Conservation (phyloP, 2,329 filamentous ascomycete genomes). For the Xylaria sp. region DNA sequence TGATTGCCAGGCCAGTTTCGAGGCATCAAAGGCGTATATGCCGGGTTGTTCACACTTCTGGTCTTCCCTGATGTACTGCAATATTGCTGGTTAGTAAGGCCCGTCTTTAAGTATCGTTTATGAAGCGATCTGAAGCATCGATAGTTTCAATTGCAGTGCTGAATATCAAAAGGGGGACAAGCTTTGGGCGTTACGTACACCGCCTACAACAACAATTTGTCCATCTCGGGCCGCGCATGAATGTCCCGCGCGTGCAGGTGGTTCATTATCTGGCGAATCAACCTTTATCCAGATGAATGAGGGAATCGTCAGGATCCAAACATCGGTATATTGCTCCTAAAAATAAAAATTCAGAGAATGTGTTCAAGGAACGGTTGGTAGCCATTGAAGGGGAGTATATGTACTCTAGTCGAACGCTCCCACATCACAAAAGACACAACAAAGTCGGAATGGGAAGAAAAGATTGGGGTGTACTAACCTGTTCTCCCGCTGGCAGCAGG, state of each 20-base stretch:
- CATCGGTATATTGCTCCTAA: slow-evolving; percentile 66
- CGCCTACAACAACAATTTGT: slow-evolving; percentile 74
- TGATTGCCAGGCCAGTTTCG: slow-evolving; percentile 65
- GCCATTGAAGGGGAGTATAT: too few relatives aligned
- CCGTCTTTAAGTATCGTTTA: too few relatives aligned
- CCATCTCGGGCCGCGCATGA: slow-evolving; percentile 72
- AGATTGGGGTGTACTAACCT: slow-evolving; percentile 33
- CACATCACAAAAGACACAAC: too few relatives aligned
- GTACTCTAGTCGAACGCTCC: too few relatives aligned
- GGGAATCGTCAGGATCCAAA: slow-evolving; percentile 76
- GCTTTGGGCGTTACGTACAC: slow-evolving; percentile 37
- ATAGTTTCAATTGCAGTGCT: too few relatives aligned
- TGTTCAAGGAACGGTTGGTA: too few relatives aligned
- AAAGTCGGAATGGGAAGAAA: neutral
- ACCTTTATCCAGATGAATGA: slow-evolving; percentile 76
- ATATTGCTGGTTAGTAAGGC: neutral
- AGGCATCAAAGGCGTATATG: slow-evolving; percentile 76
- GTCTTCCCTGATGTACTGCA: slow-evolving; percentile 61
- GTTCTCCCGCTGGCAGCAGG: slow-evolving; percentile 63
- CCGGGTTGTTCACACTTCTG: slow-evolving; percentile 70
- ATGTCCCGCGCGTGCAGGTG: slow-evolving; percentile 69
- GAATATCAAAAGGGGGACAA: too few relatives aligned
- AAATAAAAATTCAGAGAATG: neutral
- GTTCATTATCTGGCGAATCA: slow-evolving; percentile 55
- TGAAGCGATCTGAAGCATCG: neutral